A percentile compares a stretch with the other conserved stretches of the same genome.
Conservation (phyloP, 2,329 filamentous ascomycete genomes). For the Thelonectria discophora region DNA sequence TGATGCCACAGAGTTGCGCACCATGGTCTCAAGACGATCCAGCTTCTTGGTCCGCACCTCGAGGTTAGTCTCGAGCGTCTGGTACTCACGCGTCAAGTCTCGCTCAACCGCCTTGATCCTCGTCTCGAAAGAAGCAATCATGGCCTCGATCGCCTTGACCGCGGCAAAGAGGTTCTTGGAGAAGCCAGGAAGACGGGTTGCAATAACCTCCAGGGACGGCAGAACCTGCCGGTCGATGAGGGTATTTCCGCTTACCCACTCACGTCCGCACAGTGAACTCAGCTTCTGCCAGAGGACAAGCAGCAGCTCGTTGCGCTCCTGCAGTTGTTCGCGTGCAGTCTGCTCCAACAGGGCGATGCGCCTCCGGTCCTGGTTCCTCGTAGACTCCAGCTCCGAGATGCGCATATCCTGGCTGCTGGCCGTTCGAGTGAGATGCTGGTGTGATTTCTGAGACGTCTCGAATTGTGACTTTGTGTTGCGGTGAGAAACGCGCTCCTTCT, state of each 20-base stretch:
- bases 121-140: conserved; percentile 79
- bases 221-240: conserved; percentile 86
- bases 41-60: conserved; percentile 84
- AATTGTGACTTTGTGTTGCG: conserved; percentile 88
- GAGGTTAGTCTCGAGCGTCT: conserved; percentile 81
- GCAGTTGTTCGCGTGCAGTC: conserved; percentile 84
- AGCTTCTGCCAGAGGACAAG: conserved; percentile 91
- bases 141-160: conserved; percentile 84
- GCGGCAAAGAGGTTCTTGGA: conserved; percentile 88
- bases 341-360: conserved; percentile 79
- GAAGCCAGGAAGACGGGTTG: conserved; percentile 86
- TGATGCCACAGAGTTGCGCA: conserved; percentile 70
- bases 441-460: conserved; percentile 87
- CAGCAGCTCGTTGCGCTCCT: conserved; percentile 87
- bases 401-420: conserved; percentile 86
- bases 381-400: conserved; percentile 86
- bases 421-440: conserved; percentile 86
- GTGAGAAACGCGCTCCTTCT: conserved; percentile 87
- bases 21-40: conserved; percentile 83
- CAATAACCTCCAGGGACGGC: conserved; percentile 85
- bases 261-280: conserved; percentile 83
- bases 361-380: conserved; percentile 79
- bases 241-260: conserved; percentile 91
- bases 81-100: conserved; percentile 90
- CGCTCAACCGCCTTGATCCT: conserved; percentile 88